Conservation (phyloP, 2,329 filamentous ascomycete genomes). For the Bipolaris sorokiniana region DNA sequence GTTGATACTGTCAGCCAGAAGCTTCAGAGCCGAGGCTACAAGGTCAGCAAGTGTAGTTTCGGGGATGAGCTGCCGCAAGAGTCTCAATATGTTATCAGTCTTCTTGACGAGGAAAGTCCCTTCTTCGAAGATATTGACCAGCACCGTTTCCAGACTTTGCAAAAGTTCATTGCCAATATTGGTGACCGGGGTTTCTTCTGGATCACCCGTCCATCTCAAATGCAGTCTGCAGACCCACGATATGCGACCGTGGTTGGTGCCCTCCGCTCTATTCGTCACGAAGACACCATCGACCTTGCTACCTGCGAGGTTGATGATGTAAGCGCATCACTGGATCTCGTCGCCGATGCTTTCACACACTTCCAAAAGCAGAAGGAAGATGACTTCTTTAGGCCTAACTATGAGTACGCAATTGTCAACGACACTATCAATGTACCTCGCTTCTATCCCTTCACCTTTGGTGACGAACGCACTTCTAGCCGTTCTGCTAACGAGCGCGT, state of each 20-base stretch:
- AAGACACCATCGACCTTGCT: slow-evolving; percentile 35
- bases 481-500: not conserved
- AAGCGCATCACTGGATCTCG: not conserved
- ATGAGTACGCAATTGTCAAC: slow-evolving; percentile 36
- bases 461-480: not conserved
- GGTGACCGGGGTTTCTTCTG: slow-evolving; percentile 29
- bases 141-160: not conserved
- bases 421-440: slow-evolving; percentile 28
- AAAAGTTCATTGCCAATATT: slow-evolving; percentile 14
- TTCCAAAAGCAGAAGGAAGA: slow-evolving; percentile 6
- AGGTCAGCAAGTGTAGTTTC: not conserved
- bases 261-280: slow-evolving; percentile 36
- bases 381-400: slow-evolving; percentile 21
- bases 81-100: slow-evolving; percentile 13
- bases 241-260: slow-evolving; percentile 37
- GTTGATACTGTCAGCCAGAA: no score
- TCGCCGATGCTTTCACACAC: slow-evolving; percentile 11
- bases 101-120: slow-evolving; percentile 26
- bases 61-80: not conserved
- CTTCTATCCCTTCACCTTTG: slow-evolving; percentile 19
- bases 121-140: slow-evolving; percentile 36
- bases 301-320: slow-evolving; percentile 28
- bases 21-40: not conserved
- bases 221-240: slow-evolving; percentile 35
- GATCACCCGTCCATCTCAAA: slow-evolving; percentile 33